Base-by-base conservation (phyloP, 768 basidiomycete genomes). In the Mycena crocata region DNA sequence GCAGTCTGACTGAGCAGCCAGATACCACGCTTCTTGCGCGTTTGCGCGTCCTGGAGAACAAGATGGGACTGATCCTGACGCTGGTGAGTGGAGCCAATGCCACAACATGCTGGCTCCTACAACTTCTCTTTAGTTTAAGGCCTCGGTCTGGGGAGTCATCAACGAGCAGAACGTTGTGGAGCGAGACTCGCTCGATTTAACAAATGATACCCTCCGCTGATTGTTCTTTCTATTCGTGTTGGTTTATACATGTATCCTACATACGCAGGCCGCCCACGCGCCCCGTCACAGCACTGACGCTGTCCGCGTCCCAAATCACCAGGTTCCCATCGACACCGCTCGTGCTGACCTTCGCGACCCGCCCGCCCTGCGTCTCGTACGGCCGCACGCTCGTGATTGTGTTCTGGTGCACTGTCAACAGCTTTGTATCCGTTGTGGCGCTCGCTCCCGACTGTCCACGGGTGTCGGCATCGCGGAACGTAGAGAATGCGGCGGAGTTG, bases 391-490 rank as follows among this genome's bases (percentile, higher is more conserved):
- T 91, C n/a, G 95, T 98, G 79, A 99, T 98, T 39, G 96, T 98
- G 82, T 99, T 99, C 85, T 99, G 98, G 76, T 99, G 98, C 54
- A 98, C 86, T 17, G 98, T 99, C 73, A 87, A 81, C 56, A 97
- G 80, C 75, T 96, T 94, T 4, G 93, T 93, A 73, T 92, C 90
- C 49, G 71, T 71, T 35, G 79, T 3, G 46, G 58, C 40, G 26
- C 54, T 42, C 15, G 30, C 24, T 56, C 63, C 40, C 12, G 66
- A 79, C 66, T 86, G 85, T 23, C 87, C 95, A 54, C 96, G 90
- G 58, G 86, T 89, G 75, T 98, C 98, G 21, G 98, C 98, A 67
- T 93, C 89, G 37, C 90, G 87, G 88, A 99, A 99, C 46, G 94
- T 90, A 70, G 94, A 93, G 81, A 98, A 99, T 0, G 98, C 98